Evolutionary conservation across 331 rosid species (phyloP).

Genomic region (Quercus lobata): DNA sequence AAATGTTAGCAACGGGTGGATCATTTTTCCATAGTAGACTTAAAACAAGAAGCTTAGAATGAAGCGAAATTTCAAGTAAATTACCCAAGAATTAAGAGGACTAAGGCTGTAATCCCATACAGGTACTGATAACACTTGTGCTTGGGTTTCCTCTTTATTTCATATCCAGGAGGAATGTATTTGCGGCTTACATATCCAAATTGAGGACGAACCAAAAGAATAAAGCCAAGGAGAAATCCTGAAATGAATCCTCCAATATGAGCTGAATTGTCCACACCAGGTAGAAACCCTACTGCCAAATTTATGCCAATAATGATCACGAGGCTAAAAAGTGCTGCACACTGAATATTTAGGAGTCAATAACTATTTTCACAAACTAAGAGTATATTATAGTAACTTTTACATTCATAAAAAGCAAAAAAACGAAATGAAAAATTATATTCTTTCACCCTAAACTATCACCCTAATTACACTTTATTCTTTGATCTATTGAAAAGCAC

Average conservation of each 20-base stretch:
- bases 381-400: too few species aligned
- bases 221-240: constrained; percentile 78
- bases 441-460: too few species aligned
- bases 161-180: constrained; percentile 60
- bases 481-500: too few species aligned
- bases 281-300: constrained; percentile 76
- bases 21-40: background rate
- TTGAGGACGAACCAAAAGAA: constrained; percentile 73
- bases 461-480: background rate
- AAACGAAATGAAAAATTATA: too few species aligned
- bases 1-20: background rate
- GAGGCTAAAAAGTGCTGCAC: constrained; percentile 57
- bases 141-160: constrained; percentile 45
- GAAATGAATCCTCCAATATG: constrained; percentile 84
- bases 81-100: constrained; percentile 60
- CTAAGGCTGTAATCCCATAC: constrained; percentile 30
- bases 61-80: background rate
- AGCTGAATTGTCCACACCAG: constrained; percentile 84
- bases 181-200: constrained; percentile 62
- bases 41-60: background rate
- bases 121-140: constrained; percentile 63
- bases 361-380: background rate
- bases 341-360: constrained; percentile 38
- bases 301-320: constrained; percentile 52
- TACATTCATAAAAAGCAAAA: background rate